Evolutionary conservation across 2,329 filamentous ascomycete genomes (phyloP), one percentile per base, ranked within the genome.

Genomic region (Neonectria neomacrospora): DNA sequence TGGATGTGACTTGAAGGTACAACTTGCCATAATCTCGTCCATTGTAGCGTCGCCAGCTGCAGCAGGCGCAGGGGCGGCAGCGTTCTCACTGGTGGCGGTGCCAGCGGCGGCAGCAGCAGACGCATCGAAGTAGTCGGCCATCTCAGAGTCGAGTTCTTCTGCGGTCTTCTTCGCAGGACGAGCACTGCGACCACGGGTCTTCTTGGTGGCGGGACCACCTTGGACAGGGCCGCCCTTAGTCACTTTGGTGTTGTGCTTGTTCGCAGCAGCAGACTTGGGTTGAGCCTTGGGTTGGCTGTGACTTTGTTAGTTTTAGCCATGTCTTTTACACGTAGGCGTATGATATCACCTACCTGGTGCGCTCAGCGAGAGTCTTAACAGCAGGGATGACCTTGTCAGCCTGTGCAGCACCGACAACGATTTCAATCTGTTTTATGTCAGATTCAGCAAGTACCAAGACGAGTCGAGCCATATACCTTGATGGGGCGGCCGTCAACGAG

Each of bases 141-240:
- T 99, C 79, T 99, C 96, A 5, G 93, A 94, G 78, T 99, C 96
- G 26, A 99, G 89, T 82, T 99, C 94, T 77, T 97, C 95, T 1
- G 91, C 89, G 0, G 94, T 97, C 91, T 98, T 98, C 83, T 96
- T 84, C 74, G 89, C 81, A 70, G 91, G 85, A 73, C 91, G 88
- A 68, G 85, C 83, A 74, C 83, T 90, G 71, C 89, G 70, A 47
- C 48, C 71, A 58, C 67, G 89, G 44, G 85, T 83, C 77, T 84
- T 86, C 79, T 85, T 85, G 72, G 81, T 80, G 67, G 81, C 82
- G 47, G 80, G 28, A 18, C 47, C 82, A 66, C 81, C 83, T 58
- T 82, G 82, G 51, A 80, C 79, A 51, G 77, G 81, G 57, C 74
- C 79, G 9, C 70, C 71, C 69, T 80, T 83, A 71, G 77, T 76